Evolutionary conservation across 1,139 yeast species (phyloP).

Genomic region (Blastobotrys serpentis): DNA sequence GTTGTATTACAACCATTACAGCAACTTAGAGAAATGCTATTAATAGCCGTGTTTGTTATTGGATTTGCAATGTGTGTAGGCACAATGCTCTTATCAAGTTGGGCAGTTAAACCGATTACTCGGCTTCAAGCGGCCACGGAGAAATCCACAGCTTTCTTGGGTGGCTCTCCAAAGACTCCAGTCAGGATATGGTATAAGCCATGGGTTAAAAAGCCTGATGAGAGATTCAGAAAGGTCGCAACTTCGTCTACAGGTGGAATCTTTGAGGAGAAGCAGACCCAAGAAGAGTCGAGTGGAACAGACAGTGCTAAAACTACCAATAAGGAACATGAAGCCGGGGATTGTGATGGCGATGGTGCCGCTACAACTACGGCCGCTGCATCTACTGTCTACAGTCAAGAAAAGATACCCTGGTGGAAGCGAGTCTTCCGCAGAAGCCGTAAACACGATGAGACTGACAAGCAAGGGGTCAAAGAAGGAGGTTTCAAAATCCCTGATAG

Average conservation of each 20-base stretch:
- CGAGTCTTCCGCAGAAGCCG: background rate
- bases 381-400: background rate
- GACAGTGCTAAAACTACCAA: background rate
- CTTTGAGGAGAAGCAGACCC: slow-evolving; percentile 2
- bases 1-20: slow-evolving; percentile 65
- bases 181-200: slow-evolving; percentile 21
- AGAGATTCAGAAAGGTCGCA: slow-evolving; percentile 2
- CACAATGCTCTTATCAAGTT: slow-evolving; percentile 80
- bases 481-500: slow-evolving; percentile 35
- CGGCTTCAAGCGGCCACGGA: slow-evolving; percentile 85
- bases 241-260: slow-evolving; percentile 2
- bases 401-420: slow-evolving; percentile 11
- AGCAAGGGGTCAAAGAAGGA: background rate
- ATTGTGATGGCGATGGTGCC: background rate
- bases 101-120: slow-evolving; percentile 83
- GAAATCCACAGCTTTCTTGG: slow-evolving; percentile 39
- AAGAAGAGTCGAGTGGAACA: background rate
- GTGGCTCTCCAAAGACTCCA: slow-evolving; percentile 13
- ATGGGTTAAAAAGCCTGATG: slow-evolving; percentile 17
- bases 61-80: slow-evolving; percentile 74
- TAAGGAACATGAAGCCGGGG: background rate
- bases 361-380: background rate
- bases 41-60: slow-evolving; percentile 77
- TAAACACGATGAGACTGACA: slow-evolving; percentile 2
- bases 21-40: slow-evolving; percentile 63